Evolutionary conservation across 768 basidiomycete genomes (phyloP), one percentile per base, ranked within the genome.

Genomic region (Lactifluus hygrophoroides): DNA sequence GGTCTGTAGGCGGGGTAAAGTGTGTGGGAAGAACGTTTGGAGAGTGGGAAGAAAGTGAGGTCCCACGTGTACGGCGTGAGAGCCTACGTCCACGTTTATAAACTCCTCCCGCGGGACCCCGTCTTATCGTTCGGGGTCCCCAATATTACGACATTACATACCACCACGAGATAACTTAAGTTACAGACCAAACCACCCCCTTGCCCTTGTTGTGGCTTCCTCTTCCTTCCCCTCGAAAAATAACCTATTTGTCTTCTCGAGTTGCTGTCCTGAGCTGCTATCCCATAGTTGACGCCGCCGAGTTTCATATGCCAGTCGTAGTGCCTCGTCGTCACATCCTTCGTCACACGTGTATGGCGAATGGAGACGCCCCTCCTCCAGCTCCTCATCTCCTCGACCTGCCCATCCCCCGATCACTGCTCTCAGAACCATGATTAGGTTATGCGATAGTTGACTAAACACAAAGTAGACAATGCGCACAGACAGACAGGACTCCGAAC

Each of bases 11-110:
- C 53, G 46, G 40, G 53, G 37, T 40, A 37, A 46, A 69, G 67
- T 71, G 73, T 77, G 75, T 77, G 75, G 75, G 76, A 77, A 77
- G 69, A 68, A 68, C 67, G 72, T 72, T 67, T 68, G 68, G 69
- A 66, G 70, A 69, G 75, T 77, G 75, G 76, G 75, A 76, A 76
- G 75, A 77, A 76, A 60, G 65, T 54, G 34, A 23, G 50, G 62
- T 62, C 69, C 67, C 69, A 69, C 67, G 70, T 68, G 64, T 63
- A 45, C 44, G 53, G 58, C 60, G 60, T 66, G 60, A 63, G 64
- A 65, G 63, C 54, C 27, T 56, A 56, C 59, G 59, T 54, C 66
- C 57, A 64, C 64, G 66, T 64, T 69, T 67, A 68, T 67, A 68
- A 64, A 67, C 63, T 54, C 50, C 59, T 58, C 60, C 65, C 66